Conservation (phyloP, 805 yeast species). For the Pichia pseudocactophila region DNA sequence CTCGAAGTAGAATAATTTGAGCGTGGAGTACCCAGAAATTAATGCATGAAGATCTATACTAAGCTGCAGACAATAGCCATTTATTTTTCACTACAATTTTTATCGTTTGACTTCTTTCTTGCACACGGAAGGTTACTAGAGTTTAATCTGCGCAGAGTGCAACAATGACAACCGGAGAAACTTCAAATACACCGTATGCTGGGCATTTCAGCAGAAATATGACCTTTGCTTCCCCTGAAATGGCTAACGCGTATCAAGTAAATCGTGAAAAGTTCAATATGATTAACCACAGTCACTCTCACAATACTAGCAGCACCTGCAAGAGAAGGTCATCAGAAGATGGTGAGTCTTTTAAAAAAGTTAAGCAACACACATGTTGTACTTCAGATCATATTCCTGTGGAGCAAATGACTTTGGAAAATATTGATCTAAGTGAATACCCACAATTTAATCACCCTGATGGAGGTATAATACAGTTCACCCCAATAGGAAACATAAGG, state of each 20-base stretch:
- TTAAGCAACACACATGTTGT: constrained; percentile 22
- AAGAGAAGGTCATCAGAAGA: constrained; percentile 32
- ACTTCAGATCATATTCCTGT: constrained; percentile 13
- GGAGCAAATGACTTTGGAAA: constrained; percentile 20
- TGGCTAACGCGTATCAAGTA: constrained; percentile 9
- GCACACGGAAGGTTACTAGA: too few relatives aligned
- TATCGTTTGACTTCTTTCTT: too few relatives aligned
- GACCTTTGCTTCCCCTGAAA: constrained; percentile 2
- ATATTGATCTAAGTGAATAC: constrained; percentile 34
- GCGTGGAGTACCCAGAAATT: too few relatives aligned
- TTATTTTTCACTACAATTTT: too few relatives aligned
- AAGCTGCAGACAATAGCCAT: too few relatives aligned
- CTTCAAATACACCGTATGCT: not conserved
- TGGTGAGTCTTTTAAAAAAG: constrained; percentile 25
- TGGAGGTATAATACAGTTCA: constrained; percentile 52
- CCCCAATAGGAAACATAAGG: constrained; percentile 56
- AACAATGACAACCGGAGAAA: not conserved
- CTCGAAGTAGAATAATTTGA: too few relatives aligned
- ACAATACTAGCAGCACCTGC: constrained; percentile 10
- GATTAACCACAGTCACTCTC: constrained; percentile 3
- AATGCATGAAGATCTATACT: too few relatives aligned
- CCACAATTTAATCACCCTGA: constrained; percentile 53
- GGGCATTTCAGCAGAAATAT: constrained; percentile 1
- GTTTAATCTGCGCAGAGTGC: too few relatives aligned
- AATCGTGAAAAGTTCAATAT: constrained; percentile 13